Percentiles rank a stretch among this genome's conserved stretches.
Conservation (phyloP, 331 rosid species). For the Ulmus americana region DNA sequence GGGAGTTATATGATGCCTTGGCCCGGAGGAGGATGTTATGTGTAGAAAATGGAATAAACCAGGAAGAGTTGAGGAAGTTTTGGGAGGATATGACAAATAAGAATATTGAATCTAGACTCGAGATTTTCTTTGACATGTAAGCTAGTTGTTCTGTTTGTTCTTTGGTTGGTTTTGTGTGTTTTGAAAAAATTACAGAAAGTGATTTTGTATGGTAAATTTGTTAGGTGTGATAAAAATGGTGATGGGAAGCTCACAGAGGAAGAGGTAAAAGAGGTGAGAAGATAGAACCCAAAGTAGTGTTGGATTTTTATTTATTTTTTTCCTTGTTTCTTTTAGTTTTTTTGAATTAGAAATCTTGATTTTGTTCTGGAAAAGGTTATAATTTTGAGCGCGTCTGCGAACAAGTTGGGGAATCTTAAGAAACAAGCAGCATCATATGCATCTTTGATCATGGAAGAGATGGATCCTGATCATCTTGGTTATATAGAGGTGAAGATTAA, state of each 20-base stretch:
- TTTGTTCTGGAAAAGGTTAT: conserved; percentile 52
- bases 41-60: conserved; percentile 36
- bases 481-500: conserved; percentile 58
- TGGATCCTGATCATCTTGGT: conserved; percentile 78
- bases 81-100: conserved; percentile 80
- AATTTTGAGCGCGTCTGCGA: conserved; percentile 81
- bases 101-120: conserved; percentile 67
- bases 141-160: not conserved
- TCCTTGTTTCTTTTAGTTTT: not conserved
- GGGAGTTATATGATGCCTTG: conserved; percentile 60
- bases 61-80: conserved; percentile 46
- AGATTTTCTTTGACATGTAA: conserved; percentile 92
- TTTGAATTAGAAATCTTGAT: conserved; percentile 10
- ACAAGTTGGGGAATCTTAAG: conserved; percentile 63
- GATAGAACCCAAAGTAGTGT: conserved; percentile 8
- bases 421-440: conserved; percentile 51
- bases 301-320: not conserved
- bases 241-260: conserved; percentile 85
- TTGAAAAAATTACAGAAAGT: not conserved
- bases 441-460: conserved; percentile 83
- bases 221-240: conserved; percentile 92
- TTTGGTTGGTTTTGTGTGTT: not conserved
- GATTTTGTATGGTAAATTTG: not conserved
- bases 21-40: conserved; percentile 46
- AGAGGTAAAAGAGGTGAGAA: conserved; percentile 70